These are phyloP conservation scores for Avena insularis DNA, from an alignment of 176 grass and related monocot species.

Conservation along the genomic window DNA sequence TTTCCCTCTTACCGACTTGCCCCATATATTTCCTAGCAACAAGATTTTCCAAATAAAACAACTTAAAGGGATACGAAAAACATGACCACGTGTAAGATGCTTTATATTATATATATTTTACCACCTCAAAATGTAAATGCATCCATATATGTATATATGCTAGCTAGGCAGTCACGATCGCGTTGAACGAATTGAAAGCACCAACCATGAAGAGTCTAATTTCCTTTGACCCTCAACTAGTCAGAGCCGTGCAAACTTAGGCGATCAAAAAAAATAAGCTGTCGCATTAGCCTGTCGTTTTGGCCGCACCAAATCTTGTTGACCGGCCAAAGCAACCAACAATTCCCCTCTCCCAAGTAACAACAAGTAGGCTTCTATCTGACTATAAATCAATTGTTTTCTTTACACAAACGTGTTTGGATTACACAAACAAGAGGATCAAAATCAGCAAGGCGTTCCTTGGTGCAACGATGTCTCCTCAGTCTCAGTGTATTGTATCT, in stretches of 20 bases:
- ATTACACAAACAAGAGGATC: not conserved
- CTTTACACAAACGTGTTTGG: not conserved
- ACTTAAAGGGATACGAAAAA: not conserved
- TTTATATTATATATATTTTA: not conserved
- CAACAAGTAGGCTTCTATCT: not conserved
- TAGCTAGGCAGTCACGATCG: conserved; percentile 35
- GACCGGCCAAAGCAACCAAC: conserved; percentile 34
- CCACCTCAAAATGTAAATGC: not conserved
- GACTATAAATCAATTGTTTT: not conserved
- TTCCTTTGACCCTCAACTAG: conserved; percentile 45
- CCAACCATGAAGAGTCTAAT: conserved; percentile 36
- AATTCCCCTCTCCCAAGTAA: not conserved
- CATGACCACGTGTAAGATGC: not conserved
- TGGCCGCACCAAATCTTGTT: conserved; percentile 20
- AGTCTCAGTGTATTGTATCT: not conserved
- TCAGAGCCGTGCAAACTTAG: conserved; percentile 54
- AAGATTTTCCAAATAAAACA: not conserved
- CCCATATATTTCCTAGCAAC: not conserved
- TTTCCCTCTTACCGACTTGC: too few relatives aligned
- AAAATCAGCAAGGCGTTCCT: not conserved
- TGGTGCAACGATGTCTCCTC: not conserved
- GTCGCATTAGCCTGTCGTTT: conserved; percentile 2
- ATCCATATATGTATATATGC: not conserved
- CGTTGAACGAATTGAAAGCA: conserved; percentile 36
- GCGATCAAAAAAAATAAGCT: conserved; percentile 14